Base-by-base conservation (phyloP, 257 asterid genomes). In the Solanum sejunctum region DNA sequence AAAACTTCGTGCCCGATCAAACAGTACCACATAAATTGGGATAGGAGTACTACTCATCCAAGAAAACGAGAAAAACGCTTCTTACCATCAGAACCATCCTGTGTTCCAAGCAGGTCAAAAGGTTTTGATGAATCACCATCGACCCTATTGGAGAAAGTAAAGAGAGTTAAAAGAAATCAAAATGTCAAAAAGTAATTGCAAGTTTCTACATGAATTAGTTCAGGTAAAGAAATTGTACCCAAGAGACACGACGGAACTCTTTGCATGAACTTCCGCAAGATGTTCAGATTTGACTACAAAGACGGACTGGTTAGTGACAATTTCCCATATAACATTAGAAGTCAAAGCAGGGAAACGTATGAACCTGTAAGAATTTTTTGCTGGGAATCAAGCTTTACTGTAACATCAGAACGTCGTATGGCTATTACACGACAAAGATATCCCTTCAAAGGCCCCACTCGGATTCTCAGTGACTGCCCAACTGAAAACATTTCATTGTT, bases 331-430 rank as follows among this genome's bases (percentile, higher is more conserved):
- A 41, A 60, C 20, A 56, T 55, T 16, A 67, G 61, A 72, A 87
- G 9, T 12, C 55, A 84, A 69, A 63, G 43, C 88, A 60, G 85
- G 52, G 28, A 49, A 10, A 60, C 4, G 81, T 82, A 82, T 89
- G 82, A 85, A 95, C 99, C 98, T 85, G 97, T 93, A 66, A 97
- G 93, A 88, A 97, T 94, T 88, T 89, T 95, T 80, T 95, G 98
- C 97, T 93, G 92, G 60, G 99, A 97, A 89, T 95, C 99, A 86
- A 97, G 93, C 92, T 94, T 95, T 87, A 97, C 99, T 26, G 99
- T 95, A 73, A 95, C 92, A 85, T 94, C 98, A 89, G 98, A 88
- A 70, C 97, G 95, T 28, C 99, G 98, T 72, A 97, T 89, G 85
- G 99, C 97, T 91, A 97, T 81, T 79, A 92, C 99, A 82, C 98